phyloP scores from a whole-genome alignment of 2,329 filamentous ascomycete species.

The Colletotrichum endophyticum region DNA sequence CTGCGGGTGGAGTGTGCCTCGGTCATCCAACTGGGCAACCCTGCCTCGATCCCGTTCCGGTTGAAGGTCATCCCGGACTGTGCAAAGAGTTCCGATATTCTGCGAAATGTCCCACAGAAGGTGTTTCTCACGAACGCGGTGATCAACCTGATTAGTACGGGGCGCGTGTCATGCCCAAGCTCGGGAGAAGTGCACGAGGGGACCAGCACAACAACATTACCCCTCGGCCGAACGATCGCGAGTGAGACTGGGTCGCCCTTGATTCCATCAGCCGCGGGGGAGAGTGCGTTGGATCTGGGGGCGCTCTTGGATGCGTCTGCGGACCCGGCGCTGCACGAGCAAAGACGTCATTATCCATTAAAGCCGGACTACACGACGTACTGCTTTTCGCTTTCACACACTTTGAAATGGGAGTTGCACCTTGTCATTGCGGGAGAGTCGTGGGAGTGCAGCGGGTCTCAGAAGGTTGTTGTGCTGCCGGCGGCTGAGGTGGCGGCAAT shows the following conservation, averaged over 20 bases:
- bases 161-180: rapidly evolving
- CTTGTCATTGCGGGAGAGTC: neutral
- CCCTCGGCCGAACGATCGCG: neutral
- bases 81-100: neutral
- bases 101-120: neutral
- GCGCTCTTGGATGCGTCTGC: neutral
- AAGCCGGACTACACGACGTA: neutral
- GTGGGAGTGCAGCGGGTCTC: neutral
- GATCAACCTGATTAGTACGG: neutral
- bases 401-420: neutral
- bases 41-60: neutral
- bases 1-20: neutral
- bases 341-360: neutral
- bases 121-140: neutral
- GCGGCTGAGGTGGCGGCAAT: rapidly evolving
- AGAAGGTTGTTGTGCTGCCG: neutral
- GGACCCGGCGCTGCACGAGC: neutral
- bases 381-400: neutral
- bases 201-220: neutral
- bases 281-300: neutral
- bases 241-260: neutral
- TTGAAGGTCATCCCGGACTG: neutral
- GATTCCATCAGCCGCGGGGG: neutral
- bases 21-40: neutral
- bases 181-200: neutral